These are phyloP conservation scores for Venturia nashicola DNA, from an alignment of 2,329 filamentous ascomycete genomes.

Conservation along the genomic window DNA sequence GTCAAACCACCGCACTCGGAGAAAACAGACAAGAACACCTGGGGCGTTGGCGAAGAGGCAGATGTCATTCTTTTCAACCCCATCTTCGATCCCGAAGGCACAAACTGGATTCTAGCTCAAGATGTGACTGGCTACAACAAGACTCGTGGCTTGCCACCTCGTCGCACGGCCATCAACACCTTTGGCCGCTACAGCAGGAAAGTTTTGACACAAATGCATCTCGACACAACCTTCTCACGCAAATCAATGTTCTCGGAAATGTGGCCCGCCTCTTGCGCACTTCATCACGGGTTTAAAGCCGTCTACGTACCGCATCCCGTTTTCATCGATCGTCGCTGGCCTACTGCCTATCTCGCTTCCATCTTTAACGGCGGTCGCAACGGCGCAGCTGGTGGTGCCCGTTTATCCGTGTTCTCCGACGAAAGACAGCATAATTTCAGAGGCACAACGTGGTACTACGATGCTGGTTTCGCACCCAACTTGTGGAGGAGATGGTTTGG, in stretches of 20 bases:
- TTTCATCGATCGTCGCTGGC: conserved; percentile 45
- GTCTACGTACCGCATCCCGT: conserved; percentile 51
- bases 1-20: conserved; percentile 44
- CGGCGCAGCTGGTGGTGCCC: conserved; percentile 35
- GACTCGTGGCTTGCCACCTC: conserved; percentile 44
- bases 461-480: conserved; percentile 39
- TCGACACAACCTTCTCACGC: conserved; percentile 55
- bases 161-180: conserved; percentile 60
- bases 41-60: conserved; percentile 59
- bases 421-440: conserved; percentile 42
- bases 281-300: conserved; percentile 68
- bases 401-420: conserved; percentile 36
- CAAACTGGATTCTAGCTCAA: conserved; percentile 60
- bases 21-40: conserved; percentile 42
- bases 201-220: conserved; percentile 60
- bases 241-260: conserved; percentile 71
- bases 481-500: conserved; percentile 46
- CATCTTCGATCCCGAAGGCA: conserved; percentile 58
- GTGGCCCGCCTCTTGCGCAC: conserved; percentile 58
- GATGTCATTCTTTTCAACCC: conserved; percentile 70
- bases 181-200: conserved; percentile 55
- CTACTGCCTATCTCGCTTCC: conserved; percentile 38
- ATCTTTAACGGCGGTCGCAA: conserved; percentile 45
- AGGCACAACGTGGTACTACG: conserved; percentile 42
- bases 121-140: conserved; percentile 59